These are phyloP conservation scores for Venturia asperata DNA, from an alignment of 2,329 filamentous ascomycete genomes.

Conservation along the genomic window DNA sequence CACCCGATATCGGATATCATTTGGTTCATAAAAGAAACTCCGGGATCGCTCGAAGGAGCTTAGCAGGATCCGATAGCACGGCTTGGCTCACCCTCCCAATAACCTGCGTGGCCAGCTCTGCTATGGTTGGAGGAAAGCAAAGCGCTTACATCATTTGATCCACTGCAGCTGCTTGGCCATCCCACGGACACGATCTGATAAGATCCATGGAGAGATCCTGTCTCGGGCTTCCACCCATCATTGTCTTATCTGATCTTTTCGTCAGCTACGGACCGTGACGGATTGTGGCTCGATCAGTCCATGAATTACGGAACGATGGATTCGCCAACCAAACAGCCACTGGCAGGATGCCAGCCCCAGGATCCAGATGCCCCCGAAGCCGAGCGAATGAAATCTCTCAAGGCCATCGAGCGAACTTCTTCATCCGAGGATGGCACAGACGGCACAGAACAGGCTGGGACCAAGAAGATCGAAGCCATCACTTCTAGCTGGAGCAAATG, in stretches of 20 bases:
- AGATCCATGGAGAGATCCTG: background rate
- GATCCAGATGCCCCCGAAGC: background rate
- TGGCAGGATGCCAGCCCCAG: background rate
- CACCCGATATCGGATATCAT: background rate
- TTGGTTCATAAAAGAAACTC: background rate
- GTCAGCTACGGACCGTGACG: background rate
- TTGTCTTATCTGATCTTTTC: background rate
- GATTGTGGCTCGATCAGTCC: background rate
- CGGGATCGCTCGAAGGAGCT: background rate
- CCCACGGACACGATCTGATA: background rate
- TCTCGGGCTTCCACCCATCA: background rate
- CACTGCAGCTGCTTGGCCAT: background rate
- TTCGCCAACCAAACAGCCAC: background rate
- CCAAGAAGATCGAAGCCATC: conserved; percentile 43
- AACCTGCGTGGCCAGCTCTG: background rate
- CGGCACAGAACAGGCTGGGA: conserved; percentile 32
- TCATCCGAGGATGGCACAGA: background rate
- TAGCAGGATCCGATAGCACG: background rate
- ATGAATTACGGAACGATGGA: background rate
- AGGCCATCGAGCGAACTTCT: background rate
- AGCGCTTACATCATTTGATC: background rate
- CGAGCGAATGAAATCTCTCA: background rate
- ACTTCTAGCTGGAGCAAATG: conserved; percentile 43
- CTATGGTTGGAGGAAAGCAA: background rate
- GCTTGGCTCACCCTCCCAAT: background rate